Conservation (phyloP, 495 filamentous ascomycete genomes). For the Neurospora cerealis region DNA sequence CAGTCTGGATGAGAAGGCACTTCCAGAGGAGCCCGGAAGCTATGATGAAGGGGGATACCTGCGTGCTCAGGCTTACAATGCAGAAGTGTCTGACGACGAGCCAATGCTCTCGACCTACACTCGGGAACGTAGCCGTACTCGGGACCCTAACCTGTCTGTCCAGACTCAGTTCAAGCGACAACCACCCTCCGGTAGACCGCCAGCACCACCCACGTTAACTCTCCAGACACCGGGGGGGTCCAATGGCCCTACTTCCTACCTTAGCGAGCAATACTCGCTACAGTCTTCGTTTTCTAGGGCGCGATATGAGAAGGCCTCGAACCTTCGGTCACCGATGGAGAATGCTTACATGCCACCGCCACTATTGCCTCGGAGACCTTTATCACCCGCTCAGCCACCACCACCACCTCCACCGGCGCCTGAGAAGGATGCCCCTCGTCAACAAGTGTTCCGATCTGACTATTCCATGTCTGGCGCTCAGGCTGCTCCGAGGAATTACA, state of each 20-base stretch:
- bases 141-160: not conserved
- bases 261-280: constrained; percentile 23
- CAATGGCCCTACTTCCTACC: constrained; percentile 11
- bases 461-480: constrained; percentile 30
- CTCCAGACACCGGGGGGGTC: constrained; percentile 6
- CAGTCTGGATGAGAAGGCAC: constrained; percentile 54
- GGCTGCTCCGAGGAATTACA: constrained; percentile 11
- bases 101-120: constrained; percentile 18
- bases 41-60: constrained; percentile 41
- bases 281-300: constrained; percentile 41
- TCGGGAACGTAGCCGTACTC: not conserved
- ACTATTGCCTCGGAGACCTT: constrained; percentile 48
- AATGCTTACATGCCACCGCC: constrained; percentile 54
- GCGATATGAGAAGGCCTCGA: constrained; percentile 29
- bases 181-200: not conserved
- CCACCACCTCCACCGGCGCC: constrained; percentile 29
- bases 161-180: not conserved
- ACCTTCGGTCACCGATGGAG: constrained; percentile 34
- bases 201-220: constrained; percentile 7
- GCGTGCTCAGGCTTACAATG: constrained; percentile 35
- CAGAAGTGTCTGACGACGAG: constrained; percentile 33
- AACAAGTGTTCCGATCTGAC: constrained; percentile 30
- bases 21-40: constrained; percentile 70
- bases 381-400: constrained; percentile 17
- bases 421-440: constrained; percentile 16